Evolutionary conservation across 192 early-diverging fungal genomes (phyloP).

Genomic region (Coemansia pectinata): DNA sequence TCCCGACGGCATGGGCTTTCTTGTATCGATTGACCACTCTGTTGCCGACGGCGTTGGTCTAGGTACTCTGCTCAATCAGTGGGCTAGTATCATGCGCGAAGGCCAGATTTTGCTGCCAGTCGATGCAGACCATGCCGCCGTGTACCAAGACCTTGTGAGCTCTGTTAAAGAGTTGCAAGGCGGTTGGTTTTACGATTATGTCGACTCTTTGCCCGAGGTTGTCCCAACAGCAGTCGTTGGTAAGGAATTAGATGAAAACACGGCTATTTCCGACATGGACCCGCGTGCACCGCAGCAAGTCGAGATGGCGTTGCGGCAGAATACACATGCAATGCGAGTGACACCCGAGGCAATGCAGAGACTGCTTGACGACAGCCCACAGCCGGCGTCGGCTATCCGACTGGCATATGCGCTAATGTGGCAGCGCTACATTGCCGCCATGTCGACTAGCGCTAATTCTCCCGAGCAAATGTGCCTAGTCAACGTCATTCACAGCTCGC

Average conservation of each 20-base stretch:
- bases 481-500: slow-evolving; percentile 33
- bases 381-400: slow-evolving; percentile 21
- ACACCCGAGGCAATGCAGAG: slow-evolving; percentile 17
- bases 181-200: slow-evolving; percentile 28
- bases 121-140: slow-evolving; percentile 28
- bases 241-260: neutral
- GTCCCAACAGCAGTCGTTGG: neutral
- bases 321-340: slow-evolving; percentile 24
- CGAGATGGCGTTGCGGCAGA: slow-evolving; percentile 22
- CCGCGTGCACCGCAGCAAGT: slow-evolving; percentile 15
- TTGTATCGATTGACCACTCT: slow-evolving; percentile 45
- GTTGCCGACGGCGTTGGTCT: slow-evolving; percentile 40
- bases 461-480: slow-evolving; percentile 4
- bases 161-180: neutral
- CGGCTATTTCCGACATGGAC: slow-evolving; percentile 16
- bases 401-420: slow-evolving; percentile 46
- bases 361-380: slow-evolving; percentile 7
- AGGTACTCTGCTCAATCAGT: slow-evolving; percentile 34
- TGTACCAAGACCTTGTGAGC: slow-evolving; percentile 11
- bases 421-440: slow-evolving; percentile 35
- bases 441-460: neutral
- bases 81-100: slow-evolving; percentile 12
- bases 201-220: slow-evolving; percentile 13
- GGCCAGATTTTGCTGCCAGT: slow-evolving; percentile 4
- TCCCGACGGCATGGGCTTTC: slow-evolving; percentile 35